Base-by-base conservation (phyloP, 2,329 filamentous ascomycete species). In the Zymoseptoria ardabiliae region DNA sequence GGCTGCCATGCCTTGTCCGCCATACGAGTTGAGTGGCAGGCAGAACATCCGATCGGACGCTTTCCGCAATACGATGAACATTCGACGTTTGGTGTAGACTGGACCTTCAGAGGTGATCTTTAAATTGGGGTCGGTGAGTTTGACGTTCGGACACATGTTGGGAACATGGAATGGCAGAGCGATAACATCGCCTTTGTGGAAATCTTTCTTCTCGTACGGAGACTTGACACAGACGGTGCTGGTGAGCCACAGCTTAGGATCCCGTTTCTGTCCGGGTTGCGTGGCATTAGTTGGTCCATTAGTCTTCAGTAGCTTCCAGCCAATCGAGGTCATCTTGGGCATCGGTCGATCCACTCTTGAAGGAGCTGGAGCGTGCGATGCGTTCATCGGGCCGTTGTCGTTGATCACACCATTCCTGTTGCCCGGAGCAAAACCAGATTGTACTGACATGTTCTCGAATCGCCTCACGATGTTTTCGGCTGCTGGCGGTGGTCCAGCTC, bases 41-140 rank as follows among this genome's bases (percentile, higher is more conserved):
- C 56, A 60, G 54, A 58, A 55, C 56, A 59, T 58, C 4, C 10
- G 17, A 8, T 61, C 54, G 3, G 1, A 5, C 2, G 23, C 8
- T 17, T 63, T 63, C 10, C 2, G 58, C 1, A 61, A 6, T 7
- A 63, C 58, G 2, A 63, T 35, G 17, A 58, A 22, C 61, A 63
- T 63, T 0, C 61, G 54, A 1, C 61, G 58, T 20, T 63, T 63
- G 3, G 61, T 53, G 54, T 50, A 58, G 7, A 63, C 53, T 1
- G 56, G 56, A 2, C 57, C 57, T 2, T 30, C 49, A 4, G 19
- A 45, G 1, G 53, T 28, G 25, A 28, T 28, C 25, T 28, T 4
- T 9, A 28, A 28, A 17, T 55, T 30, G 6, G 10, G 22, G 25
- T 41, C 20, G 22, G 13, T 45, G 7, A 41, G 23, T 17, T 51